Evolutionary conservation across 352 stramenopile species (phyloP), one percentile per base, ranked within the genome.

Genomic region (Pythium folliculosum): DNA sequence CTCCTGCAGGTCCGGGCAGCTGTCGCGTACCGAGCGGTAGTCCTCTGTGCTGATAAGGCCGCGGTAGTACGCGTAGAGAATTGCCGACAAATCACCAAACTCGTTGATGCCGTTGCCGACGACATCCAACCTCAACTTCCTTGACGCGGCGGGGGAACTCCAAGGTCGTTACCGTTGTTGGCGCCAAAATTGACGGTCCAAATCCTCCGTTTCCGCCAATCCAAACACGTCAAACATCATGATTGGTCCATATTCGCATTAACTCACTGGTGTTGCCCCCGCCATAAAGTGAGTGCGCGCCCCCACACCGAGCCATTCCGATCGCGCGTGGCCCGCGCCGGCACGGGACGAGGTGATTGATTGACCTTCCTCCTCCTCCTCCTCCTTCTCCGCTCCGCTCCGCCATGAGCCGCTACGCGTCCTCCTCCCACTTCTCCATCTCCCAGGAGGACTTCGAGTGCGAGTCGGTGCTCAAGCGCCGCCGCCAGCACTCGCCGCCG

Each of bases 21-120:
- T 73, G 10, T 54, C 23, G 51, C 74, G 77, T 40, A 93, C 78
- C 9, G 67, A 59, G 14, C 76, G 50, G 80, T 93, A 94, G 22
- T 76, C 58, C n/a, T 87, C 80, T 3, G 78, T 87, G 59, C 78
- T 85, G 27, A 93, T 25, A 9, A 92, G 58, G 3, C 84, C 83
- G 67, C 94, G 86, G 45, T 85, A 89, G 65, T 94, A 92, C 37
- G 84, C 80, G 64, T 83, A 92, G 37, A 90, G 70, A 12, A 91
- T 65, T 12, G 74, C 76, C 12, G 83, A 86, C 2, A 89, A 69
- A 23, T 70, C 70, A 25, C 67, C 54, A 56, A 77, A 86, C 63
- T 89, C 82, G 70, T 89, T 89, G 43, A 86, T 72, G 44, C 81
- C 81, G 25, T 87, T 84, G 37, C 80, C 77, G 53, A 97, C 87